Base-by-base conservation (phyloP, 495 filamentous ascomycete species). In the Penicillium mononematosum region DNA sequence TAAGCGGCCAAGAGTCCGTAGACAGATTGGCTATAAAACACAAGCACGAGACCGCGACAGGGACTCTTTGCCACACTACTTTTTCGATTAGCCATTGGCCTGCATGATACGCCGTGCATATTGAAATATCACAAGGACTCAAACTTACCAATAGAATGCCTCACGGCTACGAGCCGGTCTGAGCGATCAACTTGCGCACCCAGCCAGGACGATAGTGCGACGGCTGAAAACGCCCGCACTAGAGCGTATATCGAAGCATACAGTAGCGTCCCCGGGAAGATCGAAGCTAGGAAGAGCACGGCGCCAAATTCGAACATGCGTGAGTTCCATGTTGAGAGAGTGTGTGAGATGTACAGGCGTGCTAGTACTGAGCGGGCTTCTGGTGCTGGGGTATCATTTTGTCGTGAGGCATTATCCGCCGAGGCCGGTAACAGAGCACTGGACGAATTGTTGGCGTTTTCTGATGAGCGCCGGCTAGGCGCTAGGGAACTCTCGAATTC, bases 321-420 rank as follows among this genome's bases (percentile, higher is more conserved):
- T 2, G 85, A 83, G 60, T 89, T 90, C 86, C 85, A 90, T 50
- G 86, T 82, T 6, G 85, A 88, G 2, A 89, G 75, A 53, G 81
- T 78, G 65, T 89, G 86, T 0, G 85, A 84, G 10, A 50, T 17
- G 16, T 46, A 46, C 7, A 46, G 44, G 14, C 67, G 64, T 17
- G 50, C 49, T 43, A 72, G 52, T 10, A 74, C 65, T 10, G 64
- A 27, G 10, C 43, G 61, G 12, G 42, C 43, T 38, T 41, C 58
- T 36, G 46, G 27, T 25, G 38, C 43, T 27, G 48, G 53, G 29
- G 19, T 34, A 43, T 25, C 25, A 7, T 12, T 36, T 36, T 19
- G n/a, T 25, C 20, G 39, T 24, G n/a, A 17, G 9, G 55, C 1
- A 19, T 38, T 32, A 12, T 38, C 39, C 3, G 19, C 29, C 19